phyloP scores from a whole-genome alignment of 2,329 filamentous ascomycete species.

The Pseudopithomyces maydicus region DNA sequence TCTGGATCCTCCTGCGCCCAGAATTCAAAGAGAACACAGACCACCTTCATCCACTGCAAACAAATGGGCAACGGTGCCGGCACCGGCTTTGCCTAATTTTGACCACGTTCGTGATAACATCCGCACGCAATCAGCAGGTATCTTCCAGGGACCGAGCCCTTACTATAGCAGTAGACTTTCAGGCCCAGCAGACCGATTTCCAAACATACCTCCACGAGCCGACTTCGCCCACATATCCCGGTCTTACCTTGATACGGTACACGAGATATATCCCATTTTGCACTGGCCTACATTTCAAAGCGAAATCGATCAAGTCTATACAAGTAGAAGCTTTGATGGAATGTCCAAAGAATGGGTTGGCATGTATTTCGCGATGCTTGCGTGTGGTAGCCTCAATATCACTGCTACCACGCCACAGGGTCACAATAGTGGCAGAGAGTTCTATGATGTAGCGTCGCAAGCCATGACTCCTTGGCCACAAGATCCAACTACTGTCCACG shows the following conservation, averaged over 20 bases:
- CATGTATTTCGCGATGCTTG: conserved; percentile 81
- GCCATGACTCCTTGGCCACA: conserved; percentile 83
- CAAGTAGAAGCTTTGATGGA: conserved; percentile 63
- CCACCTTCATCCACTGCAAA: conserved; percentile 16
- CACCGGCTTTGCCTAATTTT: conserved; percentile 69
- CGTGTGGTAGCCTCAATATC: conserved; percentile 78
- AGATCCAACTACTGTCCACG: conserved; percentile 75
- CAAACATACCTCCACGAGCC: conserved; percentile 71
- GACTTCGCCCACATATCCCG: conserved; percentile 74
- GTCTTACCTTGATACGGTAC: conserved; percentile 76
- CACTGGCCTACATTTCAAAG: conserved; percentile 85
- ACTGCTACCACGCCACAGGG: conserved; percentile 60
- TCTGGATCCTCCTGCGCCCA: conserved; percentile 36
- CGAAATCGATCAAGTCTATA: conserved; percentile 78
- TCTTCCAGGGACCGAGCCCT: conserved; percentile 77
- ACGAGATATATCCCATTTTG: conserved; percentile 81
- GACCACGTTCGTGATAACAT: conserved; percentile 74
- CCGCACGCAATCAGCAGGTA: conserved; percentile 72
- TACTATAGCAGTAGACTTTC: conserved; percentile 53
- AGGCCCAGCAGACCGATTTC: conserved; percentile 54
- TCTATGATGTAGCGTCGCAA: conserved; percentile 72
- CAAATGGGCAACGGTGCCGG: conserved; percentile 57
- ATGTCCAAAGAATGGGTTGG: conserved; percentile 74
- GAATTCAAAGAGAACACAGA: conserved; percentile 50
- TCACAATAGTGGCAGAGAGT: conserved; percentile 63